Conservation (phyloP, 2,329 filamentous ascomycete genomes). For the Talaromyces islandicus region DNA sequence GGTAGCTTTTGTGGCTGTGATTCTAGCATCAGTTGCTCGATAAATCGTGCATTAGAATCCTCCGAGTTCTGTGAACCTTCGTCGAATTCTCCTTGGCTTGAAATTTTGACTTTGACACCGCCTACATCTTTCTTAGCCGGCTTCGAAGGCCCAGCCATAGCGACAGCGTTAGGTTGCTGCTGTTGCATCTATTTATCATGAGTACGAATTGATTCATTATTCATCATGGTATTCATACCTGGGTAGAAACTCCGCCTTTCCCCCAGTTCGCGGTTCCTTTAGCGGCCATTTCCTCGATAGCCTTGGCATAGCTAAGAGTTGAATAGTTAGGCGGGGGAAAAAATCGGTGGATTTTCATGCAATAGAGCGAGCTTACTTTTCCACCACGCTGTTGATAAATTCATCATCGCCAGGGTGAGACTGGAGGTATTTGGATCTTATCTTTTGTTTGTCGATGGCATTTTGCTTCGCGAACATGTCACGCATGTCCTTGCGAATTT, state of each 20-base stretch:
- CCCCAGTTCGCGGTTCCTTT: background rate
- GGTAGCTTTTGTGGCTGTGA: background rate
- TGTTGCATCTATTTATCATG: background rate
- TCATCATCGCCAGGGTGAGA: background rate
- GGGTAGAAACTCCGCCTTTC: background rate
- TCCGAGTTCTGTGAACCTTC: background rate
- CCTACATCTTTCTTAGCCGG: background rate
- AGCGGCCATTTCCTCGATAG: slow-evolving; percentile 4
- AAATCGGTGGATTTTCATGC: background rate
- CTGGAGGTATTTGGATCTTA: background rate
- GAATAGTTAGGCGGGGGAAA: background rate
- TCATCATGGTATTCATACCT: background rate
- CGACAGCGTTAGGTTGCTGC: background rate
- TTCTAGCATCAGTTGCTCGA: background rate
- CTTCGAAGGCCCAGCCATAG: background rate
- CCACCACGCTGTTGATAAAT: slow-evolving; percentile 1
- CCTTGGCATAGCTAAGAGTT: slow-evolving; percentile 1
- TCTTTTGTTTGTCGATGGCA: slow-evolving; percentile 1
- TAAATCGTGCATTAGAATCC: background rate
- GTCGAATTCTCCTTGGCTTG: background rate
- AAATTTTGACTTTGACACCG: background rate
- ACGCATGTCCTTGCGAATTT: slow-evolving; percentile 11
- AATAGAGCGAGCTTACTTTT: background rate
- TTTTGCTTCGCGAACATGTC: background rate
- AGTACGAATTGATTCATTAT: background rate